Percentiles rank a stretch among this genome's conserved stretches.
Conservation (phyloP, 2,329 filamentous ascomycete species). For the Fusarium temperatum region DNA sequence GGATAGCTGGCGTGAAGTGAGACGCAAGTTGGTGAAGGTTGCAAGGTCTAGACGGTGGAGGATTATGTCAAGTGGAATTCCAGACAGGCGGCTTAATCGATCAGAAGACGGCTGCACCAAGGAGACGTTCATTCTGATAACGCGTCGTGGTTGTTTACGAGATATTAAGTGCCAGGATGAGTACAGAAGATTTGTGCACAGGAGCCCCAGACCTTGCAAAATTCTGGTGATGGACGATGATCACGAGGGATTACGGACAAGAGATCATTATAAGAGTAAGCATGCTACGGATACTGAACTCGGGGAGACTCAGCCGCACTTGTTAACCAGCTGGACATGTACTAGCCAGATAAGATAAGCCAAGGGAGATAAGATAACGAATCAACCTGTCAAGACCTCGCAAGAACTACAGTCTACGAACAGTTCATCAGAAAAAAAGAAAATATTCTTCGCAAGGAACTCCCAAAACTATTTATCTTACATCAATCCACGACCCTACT, state of each 20-base stretch:
- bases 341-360: background rate
- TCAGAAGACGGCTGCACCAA: background rate
- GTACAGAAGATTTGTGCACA: background rate
- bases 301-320: background rate
- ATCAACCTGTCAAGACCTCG: too few species aligned
- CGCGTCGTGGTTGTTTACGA: background rate
- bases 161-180: too few species aligned
- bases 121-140: background rate
- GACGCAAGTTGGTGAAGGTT: background rate
- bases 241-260: background rate
- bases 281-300: background rate
- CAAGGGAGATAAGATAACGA: background rate
- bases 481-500: background rate
- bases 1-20: background rate
- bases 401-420: background rate
- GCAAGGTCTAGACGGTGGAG: background rate
- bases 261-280: background rate
- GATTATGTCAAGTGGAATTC: background rate
- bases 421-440: background rate
- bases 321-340: too few species aligned
- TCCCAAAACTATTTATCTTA: slow-evolving; percentile 6
- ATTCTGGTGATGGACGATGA: too few species aligned
- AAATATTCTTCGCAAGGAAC: background rate
- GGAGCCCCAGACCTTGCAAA: accelerated
- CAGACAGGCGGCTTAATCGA: background rate